Percentiles rank a stretch among this genome's conserved stretches.
Conservation (phyloP, 2,329 filamentous ascomycete genomes). For the Akanthomyces dipterigenus region DNA sequence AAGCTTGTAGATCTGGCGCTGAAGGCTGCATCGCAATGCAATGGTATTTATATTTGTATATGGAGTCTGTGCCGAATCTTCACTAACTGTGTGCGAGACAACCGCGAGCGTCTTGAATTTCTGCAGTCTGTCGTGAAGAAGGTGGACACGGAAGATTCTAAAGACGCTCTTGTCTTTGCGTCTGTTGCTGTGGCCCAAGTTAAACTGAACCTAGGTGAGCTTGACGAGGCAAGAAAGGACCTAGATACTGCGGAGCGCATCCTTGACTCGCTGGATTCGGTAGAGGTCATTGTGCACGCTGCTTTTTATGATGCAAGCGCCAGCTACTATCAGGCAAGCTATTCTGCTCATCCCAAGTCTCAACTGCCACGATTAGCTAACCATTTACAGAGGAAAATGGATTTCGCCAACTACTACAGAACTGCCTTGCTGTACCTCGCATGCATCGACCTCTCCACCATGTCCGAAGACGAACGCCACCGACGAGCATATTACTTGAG, state of each 20-base stretch:
- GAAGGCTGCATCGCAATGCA: conserved; percentile 78
- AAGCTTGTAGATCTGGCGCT: conserved; percentile 90
- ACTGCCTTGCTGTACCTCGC: conserved; percentile 96
- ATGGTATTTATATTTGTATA: conserved; percentile 44
- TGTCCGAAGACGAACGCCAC: conserved; percentile 69
- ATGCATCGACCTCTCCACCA: conserved; percentile 76
- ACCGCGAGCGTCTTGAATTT: conserved; percentile 79
- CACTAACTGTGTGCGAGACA: conserved; percentile 51
- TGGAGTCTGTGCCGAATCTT: not conserved
- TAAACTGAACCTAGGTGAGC: conserved; percentile 71
- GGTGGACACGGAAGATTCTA: conserved; percentile 85
- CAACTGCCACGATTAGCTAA: not conserved
- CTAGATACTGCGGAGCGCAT: conserved; percentile 82
- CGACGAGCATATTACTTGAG: conserved; percentile 86
- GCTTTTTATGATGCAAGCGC: conserved; percentile 95
- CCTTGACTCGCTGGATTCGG: conserved; percentile 85
- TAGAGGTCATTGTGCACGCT: conserved; percentile 92
- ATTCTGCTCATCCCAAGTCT: not conserved
- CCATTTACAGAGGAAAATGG: conserved; percentile 55
- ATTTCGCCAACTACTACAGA: conserved; percentile 95
- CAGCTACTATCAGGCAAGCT: conserved; percentile 74
- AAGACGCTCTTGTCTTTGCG: conserved; percentile 94
- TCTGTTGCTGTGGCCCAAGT: conserved; percentile 83
- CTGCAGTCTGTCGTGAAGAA: conserved; percentile 76
- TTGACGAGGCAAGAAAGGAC: conserved; percentile 78